phyloP scores from a whole-genome alignment of 768 basidiomycete species.

The Russula compacta region DNA sequence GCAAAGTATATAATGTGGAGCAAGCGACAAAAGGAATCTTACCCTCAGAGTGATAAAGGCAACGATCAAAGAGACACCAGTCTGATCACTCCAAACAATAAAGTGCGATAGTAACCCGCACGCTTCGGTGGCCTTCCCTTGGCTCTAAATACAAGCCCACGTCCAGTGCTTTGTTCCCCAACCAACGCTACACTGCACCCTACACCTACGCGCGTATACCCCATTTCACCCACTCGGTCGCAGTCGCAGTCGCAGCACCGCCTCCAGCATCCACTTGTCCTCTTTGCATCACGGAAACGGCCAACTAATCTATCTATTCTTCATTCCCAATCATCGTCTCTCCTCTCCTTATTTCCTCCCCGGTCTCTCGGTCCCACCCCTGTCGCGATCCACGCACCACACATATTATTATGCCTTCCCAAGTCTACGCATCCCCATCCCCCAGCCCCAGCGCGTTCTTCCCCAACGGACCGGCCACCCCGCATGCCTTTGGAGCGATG shows the following conservation, averaged over 20 bases:
- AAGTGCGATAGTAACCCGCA: neutral
- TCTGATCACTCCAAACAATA: slow-evolving; percentile 6
- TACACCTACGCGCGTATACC: neutral
- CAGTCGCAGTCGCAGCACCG: neutral
- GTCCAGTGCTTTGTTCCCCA: slow-evolving; percentile 10
- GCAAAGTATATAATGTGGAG: slow-evolving; percentile 1
- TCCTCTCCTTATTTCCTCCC: no score
- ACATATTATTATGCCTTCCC: slow-evolving; percentile 24
- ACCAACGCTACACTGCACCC: neutral
- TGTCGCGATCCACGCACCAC: neutral
- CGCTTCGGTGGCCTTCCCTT: neutral
- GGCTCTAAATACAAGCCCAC: slow-evolving; percentile 8
- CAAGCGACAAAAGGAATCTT: neutral
- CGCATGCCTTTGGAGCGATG: slow-evolving; percentile 30
- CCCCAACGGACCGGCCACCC: slow-evolving; percentile 28
- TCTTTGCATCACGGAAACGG: neutral
- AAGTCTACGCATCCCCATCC: slow-evolving; percentile 23
- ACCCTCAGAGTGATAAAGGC: neutral
- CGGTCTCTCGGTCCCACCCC: neutral
- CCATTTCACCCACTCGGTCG: neutral
- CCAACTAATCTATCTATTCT: neutral
- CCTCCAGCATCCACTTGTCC: neutral
- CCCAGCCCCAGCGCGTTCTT: slow-evolving; percentile 27
- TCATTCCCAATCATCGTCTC: neutral
- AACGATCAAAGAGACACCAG: slow-evolving; percentile 2